Conservation (phyloP, 2,329 filamentous ascomycete genomes). For the Fusarium metavorans region DNA sequence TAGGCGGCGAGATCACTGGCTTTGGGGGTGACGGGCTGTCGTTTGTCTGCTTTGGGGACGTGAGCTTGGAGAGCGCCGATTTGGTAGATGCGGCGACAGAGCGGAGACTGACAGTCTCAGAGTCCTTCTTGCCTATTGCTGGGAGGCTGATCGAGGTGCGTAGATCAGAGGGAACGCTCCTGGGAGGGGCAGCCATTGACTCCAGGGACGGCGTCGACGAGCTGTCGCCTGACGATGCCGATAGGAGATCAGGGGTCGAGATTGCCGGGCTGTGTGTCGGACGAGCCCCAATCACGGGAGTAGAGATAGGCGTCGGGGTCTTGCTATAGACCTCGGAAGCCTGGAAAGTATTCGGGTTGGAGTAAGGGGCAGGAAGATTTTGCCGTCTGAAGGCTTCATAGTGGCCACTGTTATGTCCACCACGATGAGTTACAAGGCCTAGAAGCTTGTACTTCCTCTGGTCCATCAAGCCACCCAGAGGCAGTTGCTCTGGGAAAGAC, state of each 20-base stretch:
- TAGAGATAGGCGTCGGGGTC: constrained; percentile 65
- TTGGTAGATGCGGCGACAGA: constrained; percentile 69
- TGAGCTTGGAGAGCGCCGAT: constrained; percentile 64
- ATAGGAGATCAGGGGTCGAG: constrained; percentile 62
- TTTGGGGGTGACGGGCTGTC: constrained; percentile 40
- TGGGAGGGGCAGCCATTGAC: constrained; percentile 45
- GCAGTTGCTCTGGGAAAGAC: constrained; percentile 86
- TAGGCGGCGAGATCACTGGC: constrained; percentile 37
- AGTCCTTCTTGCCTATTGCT: constrained; percentile 53
- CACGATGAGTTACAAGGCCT: constrained; percentile 92
- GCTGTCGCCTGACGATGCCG: constrained; percentile 50
- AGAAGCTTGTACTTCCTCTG: constrained; percentile 86
- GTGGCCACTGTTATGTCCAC: constrained; percentile 94
- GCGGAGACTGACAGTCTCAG: constrained; percentile 64
- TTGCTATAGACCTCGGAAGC: constrained; percentile 79
- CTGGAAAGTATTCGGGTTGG: constrained; percentile 84
- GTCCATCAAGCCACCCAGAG: constrained; percentile 82
- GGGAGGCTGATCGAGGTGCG: constrained; percentile 42
- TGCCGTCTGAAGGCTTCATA: constrained; percentile 97
- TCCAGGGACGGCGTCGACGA: constrained; percentile 55
- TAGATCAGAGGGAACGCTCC: constrained; percentile 49
- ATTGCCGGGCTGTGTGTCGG: constrained; percentile 56
- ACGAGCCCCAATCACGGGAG: constrained; percentile 58
- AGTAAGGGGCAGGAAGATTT: constrained; percentile 81
- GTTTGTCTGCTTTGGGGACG: constrained; percentile 52